Percentiles rank a stretch among this genome's conserved stretches.
phyloP scores from a whole-genome alignment of 2,329 filamentous ascomycete genomes.

The Ophiostoma fasciatum region DNA sequence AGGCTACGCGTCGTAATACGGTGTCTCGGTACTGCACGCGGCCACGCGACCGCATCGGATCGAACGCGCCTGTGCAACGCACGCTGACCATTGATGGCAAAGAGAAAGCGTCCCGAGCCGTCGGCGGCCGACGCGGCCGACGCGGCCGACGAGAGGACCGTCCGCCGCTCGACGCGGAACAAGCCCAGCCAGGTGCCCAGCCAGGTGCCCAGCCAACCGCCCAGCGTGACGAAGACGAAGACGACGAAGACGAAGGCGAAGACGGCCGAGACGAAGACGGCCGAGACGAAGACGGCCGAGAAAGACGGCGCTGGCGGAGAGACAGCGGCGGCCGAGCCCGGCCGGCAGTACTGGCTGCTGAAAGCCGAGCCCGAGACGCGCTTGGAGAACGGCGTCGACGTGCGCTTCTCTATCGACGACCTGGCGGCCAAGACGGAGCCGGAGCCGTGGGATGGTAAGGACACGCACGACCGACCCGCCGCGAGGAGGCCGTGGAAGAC shows the following conservation, averaged over 20 bases:
- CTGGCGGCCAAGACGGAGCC: slow-evolving; percentile 55
- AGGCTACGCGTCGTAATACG: no score
- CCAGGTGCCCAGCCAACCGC: background rate
- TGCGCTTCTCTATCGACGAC: slow-evolving; percentile 91
- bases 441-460: slow-evolving; percentile 77
- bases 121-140: background rate
- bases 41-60: no score
- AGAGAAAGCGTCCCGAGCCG: slow-evolving; percentile 5
- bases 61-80: no score
- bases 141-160: background rate
- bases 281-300: background rate
- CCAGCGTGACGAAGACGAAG: background rate
- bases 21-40: no score
- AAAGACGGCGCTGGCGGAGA: background rate
- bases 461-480: no score
- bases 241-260: background rate
- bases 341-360: slow-evolving; percentile 55
- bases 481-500: no score
- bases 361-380: slow-evolving; percentile 83
- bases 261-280: background rate
- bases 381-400: slow-evolving; percentile 72
- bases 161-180: slow-evolving; percentile 1
- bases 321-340: background rate
- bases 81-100: slow-evolving; percentile 1
- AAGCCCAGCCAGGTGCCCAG: background rate